Evolutionary conservation across 495 filamentous ascomycete species (phyloP), one percentile per base, ranked within the genome.

Genomic region (Pyrenula aspistea): DNA sequence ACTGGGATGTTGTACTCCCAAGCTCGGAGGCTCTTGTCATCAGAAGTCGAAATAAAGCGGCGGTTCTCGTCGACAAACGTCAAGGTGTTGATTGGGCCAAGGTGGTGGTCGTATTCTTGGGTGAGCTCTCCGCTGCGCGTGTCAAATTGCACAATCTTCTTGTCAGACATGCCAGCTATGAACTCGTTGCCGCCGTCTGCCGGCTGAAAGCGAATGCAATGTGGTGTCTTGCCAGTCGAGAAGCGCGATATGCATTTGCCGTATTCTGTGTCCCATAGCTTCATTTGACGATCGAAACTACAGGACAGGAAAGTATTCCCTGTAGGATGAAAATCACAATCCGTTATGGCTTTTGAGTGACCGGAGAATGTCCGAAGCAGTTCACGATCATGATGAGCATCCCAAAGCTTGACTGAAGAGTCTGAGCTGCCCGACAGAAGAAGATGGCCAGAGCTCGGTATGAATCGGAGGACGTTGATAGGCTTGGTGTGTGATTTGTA

Each of bases 1-100:
- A 95, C 90, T 2, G 91, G 91, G 65, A 98, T 97, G 59, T 88
- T 88, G 72, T 94, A 95, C 73, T 97, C 94, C 93, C 93, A 98
- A 8, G 91, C 92, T 56, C 93, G 83, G 23, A 99, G 75, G 23
- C 86, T 91, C 68, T 96, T 94, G 73, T 99, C 93, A 71, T 99
- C 94, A 2, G 87, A 91, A 11, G 94, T 97, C 24, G 93, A 90
- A 79, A 97, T 93, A 80, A 99, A 97, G 53, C 94, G 86, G 47
- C 93, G 84, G 70, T 89, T 88, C 55, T 94, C 83, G 68, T 96
- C 93, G 61, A 94, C 89, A 68, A 96, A 98, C 42, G 90, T 95
- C 63, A 97, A 87, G 10, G 92, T 97, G 73, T 97, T 97, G 76
- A 99, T 83, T n/a, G 92, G 87, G 47, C 88, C 91, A 54, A 99